A percentile compares a stretch with the other conserved stretches of the same genome.
Evolutionary conservation across 78 protist species (phyloP).

Genomic region (Speleostelium caveatum): DNA sequence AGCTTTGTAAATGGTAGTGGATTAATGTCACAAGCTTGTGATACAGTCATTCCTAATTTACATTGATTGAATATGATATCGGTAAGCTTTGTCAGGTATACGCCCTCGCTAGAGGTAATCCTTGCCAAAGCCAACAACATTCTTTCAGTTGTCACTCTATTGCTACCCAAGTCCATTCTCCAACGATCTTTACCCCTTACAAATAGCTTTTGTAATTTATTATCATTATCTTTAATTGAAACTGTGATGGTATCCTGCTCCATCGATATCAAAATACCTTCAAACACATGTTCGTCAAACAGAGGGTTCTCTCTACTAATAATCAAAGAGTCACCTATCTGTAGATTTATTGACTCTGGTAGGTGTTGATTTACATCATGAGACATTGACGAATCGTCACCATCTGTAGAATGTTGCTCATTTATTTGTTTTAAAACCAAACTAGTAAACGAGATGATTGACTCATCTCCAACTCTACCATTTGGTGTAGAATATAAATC

Average conservation of each 20-base stretch:
- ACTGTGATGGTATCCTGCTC: background rate
- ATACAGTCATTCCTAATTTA: background rate
- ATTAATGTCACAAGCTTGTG: too few relatives aligned
- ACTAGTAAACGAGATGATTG: background rate
- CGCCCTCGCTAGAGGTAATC: background rate
- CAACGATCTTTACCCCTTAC: background rate
- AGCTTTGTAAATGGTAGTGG: too few relatives aligned
- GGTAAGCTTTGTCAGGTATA: constrained; percentile 3
- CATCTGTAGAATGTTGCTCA: background rate
- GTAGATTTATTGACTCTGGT: background rate
- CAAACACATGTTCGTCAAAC: constrained; percentile 1
- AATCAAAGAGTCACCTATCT: constrained; percentile 22
- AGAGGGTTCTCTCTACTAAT: constrained; percentile 15
- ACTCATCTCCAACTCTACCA: background rate
- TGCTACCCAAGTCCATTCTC: constrained; percentile 26
- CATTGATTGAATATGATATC: constrained; percentile 22
- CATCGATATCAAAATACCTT: background rate
- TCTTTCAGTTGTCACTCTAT: constrained; percentile 3
- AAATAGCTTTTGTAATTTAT: background rate
- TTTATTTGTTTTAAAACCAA: background rate
- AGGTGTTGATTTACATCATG: background rate
- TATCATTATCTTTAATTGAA: background rate
- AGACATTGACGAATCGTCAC: background rate
- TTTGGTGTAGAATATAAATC: background rate
- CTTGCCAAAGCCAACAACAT: constrained; percentile 19